Base-by-base conservation (phyloP, 1,284 basidiomycete genomes). In the Rhodotorula sp. region DNA sequence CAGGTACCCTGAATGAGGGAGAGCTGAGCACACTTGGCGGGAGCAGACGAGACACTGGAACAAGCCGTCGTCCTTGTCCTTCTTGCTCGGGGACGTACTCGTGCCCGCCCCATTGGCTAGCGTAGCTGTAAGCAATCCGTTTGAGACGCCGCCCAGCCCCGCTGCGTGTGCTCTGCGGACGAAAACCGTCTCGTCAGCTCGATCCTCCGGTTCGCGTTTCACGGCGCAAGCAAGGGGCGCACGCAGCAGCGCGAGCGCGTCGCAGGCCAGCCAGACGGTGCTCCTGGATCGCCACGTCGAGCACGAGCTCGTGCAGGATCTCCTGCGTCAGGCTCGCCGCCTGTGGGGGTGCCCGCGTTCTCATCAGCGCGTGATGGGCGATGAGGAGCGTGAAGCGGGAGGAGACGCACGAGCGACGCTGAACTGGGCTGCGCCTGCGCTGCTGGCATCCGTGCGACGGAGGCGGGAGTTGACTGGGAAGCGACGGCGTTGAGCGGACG, bases 221-320 rank as follows among this genome's bases (percentile, higher is more conserved):
- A 8, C 21, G 8, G 19, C 3, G 53, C 32, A 21, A 22, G 8
- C 0, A 9, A 0, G 6, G 32, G n/a, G 61, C 70, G 50, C n/a
- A 72, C 71, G 51, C 50, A 9, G 53, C 57, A 19, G 57, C 32
- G 36, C 69, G 56, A 22, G 48, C 12, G 2, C 62, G 61, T 6
- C 74, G 58, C 3, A 50, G 59, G n/a, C 53, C 55, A 3, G 64
- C 64, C 17, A 71, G 59, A 10, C 62, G 60, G 61, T 71, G 65
- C 64, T 73, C 74, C 21, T 76, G 64, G n/a, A 76, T 69, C 3
- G 69, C 67, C 29, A 76, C 37, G 53, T 76, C 74, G 7, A 41
- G 29, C 9, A 76, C 60, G 46, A 73, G 62, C 58, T 73, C 71
- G 46, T 27, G 59, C 46, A 76, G 37, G 51, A 76, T 41, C 51